Percentiles rank a stretch among this genome's conserved stretches.
Conservation (phyloP, 1,284 basidiomycete species). For the Waitea zeae region DNA sequence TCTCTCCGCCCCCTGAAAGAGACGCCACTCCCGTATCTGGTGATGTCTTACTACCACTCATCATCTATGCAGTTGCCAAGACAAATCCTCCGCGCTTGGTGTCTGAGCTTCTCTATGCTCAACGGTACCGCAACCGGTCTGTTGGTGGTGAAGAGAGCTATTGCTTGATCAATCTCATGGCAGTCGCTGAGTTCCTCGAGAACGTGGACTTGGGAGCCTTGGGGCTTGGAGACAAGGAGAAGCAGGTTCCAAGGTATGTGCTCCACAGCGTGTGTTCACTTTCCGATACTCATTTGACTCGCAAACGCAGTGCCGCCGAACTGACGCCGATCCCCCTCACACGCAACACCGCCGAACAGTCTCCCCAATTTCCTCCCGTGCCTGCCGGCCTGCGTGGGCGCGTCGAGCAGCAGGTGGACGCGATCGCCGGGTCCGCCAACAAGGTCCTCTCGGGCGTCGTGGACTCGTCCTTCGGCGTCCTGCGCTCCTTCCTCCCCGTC, state of each 20-base stretch:
- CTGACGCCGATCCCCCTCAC: constrained; percentile 58
- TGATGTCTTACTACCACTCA: constrained; percentile 72
- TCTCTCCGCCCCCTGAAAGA: constrained; percentile 13
- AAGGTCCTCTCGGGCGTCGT: constrained; percentile 77
- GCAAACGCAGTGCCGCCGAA: constrained; percentile 41
- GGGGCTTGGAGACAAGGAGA: constrained; percentile 53
- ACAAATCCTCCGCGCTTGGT: constrained; percentile 74
- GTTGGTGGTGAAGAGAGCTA: constrained; percentile 77
- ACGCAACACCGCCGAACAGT: constrained; percentile 10
- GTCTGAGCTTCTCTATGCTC: constrained; percentile 75
- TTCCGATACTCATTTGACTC: neutral
- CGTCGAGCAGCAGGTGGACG: constrained; percentile 71
- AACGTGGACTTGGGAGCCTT: constrained; percentile 77
- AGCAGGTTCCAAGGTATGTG: constrained; percentile 36
- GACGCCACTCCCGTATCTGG: constrained; percentile 37
- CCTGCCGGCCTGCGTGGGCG: constrained; percentile 46
- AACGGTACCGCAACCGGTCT: constrained; percentile 66
- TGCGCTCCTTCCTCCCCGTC: constrained; percentile 42
- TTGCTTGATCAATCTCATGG: constrained; percentile 85
- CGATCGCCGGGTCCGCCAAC: constrained; percentile 68
- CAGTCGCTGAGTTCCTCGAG: constrained; percentile 79
- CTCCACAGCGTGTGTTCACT: constrained; percentile 2
- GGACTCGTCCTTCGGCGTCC: constrained; percentile 68
- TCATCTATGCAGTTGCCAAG: constrained; percentile 85
- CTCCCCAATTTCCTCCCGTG: constrained; percentile 14